Percentiles rank a stretch among this genome's conserved stretches.
phyloP scores from a whole-genome alignment of 306 rosid species.

The Cicer arietinum region DNA sequence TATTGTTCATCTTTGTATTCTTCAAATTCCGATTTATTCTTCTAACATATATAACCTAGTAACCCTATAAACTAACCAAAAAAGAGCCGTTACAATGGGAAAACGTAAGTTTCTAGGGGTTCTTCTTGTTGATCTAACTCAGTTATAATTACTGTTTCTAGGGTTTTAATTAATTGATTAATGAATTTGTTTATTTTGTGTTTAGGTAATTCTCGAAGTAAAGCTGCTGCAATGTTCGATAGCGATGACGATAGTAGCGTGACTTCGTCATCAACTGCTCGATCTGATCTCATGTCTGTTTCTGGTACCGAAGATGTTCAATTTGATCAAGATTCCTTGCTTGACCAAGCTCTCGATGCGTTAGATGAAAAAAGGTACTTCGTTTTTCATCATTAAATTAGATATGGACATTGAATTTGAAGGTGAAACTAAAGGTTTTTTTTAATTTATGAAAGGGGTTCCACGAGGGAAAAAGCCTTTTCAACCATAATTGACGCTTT shows the following conservation, averaged over 20 bases:
- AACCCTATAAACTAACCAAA: background rate
- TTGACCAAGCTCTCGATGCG: conserved; percentile 90
- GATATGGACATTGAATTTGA: conserved; percentile 30
- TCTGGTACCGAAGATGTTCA: conserved; percentile 66
- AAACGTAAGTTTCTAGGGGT: conserved; percentile 68
- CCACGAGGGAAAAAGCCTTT: conserved; percentile 84
- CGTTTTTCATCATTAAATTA: background rate
- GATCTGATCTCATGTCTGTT: conserved; percentile 65
- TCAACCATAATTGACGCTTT: conserved; percentile 67
- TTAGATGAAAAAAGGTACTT: conserved; percentile 82
- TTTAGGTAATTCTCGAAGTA: conserved; percentile 82
- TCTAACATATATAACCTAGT: conserved; percentile 42
- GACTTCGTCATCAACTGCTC: conserved; percentile 77
- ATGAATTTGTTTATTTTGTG: background rate
- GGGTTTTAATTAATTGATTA: background rate
- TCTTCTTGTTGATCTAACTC: conserved; percentile 13
- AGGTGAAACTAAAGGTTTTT: background rate
- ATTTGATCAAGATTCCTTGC: conserved; percentile 68
- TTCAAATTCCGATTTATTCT: conserved; percentile 52
- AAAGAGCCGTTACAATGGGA: conserved; percentile 69
- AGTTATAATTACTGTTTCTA: background rate
- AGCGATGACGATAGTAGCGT: conserved; percentile 88
- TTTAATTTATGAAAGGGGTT: conserved; percentile 62
- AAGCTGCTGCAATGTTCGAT: conserved; percentile 67
- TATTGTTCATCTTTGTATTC: conserved; percentile 38